phyloP scores from a whole-genome alignment of 306 rosid species.

The Lathyrus oleraceus region DNA sequence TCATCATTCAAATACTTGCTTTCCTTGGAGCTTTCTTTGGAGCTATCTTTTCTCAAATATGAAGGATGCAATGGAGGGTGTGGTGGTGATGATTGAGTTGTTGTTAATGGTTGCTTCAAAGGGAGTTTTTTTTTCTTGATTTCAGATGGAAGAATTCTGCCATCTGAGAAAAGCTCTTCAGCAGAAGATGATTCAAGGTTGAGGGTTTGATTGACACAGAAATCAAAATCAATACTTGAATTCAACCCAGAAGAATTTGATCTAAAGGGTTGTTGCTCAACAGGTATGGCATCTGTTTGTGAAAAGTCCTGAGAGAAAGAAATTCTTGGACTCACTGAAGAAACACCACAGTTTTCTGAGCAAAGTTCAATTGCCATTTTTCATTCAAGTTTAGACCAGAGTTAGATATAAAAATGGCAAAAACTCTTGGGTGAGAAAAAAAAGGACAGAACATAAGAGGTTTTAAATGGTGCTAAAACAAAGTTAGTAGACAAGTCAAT shows the following conservation, averaged over 20 bases:
- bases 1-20: constrained; percentile 34
- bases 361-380: constrained; percentile 64
- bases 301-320: constrained; percentile 78
- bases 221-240: constrained; percentile 69
- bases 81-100: constrained; percentile 22
- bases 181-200: constrained; percentile 71
- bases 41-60: constrained; percentile 38
- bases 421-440: constrained; percentile 10
- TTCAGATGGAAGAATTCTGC: constrained; percentile 68
- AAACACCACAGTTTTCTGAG: constrained; percentile 50
- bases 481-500: constrained; percentile 28
- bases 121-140: constrained; percentile 54
- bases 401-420: constrained; percentile 15
- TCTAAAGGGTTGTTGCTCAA: constrained; percentile 60
- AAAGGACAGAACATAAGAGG: background rate
- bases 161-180: constrained; percentile 82
- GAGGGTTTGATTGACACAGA: constrained; percentile 57
- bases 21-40: constrained; percentile 25
- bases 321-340: constrained; percentile 68
- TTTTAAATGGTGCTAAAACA: constrained; percentile 34
- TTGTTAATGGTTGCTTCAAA: constrained; percentile 18
- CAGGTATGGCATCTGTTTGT: constrained; percentile 62
- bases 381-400: constrained; percentile 18
- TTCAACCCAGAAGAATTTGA: constrained; percentile 58
- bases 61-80: constrained; percentile 38